Base-by-base conservation (phyloP, 2,329 filamentous ascomycete species). In the Tolypocladium inflatum region DNA sequence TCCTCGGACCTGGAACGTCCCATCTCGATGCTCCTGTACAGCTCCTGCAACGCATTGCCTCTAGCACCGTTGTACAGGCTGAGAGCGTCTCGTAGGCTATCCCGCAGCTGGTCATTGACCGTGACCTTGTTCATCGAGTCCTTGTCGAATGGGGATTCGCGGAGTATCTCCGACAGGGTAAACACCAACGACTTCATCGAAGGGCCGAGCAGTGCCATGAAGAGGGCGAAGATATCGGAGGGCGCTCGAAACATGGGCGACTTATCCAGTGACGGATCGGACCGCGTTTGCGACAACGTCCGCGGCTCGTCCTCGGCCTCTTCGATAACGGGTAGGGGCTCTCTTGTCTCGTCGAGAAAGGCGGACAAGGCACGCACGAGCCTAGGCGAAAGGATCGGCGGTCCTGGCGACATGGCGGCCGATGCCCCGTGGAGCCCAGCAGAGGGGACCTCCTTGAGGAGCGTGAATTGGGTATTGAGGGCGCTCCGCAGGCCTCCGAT, bases 181-280 rank as follows among this genome's bases (percentile, higher is more conserved):
- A 89, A 94, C 3, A 91, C 90, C n/a, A 99, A 76, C 0, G 93
- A 97, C 71, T 96, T 96, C 86, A 97, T 96, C 0, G 93, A 94
- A 1, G 94, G 94, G 0, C 94, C 94, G 26, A 99, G 78, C 63
- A 94, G 85, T 23, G 82, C 79, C 60, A 99, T 96, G 71, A 97
- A 99, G 6, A 92, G 80, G 13, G 91, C 86, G 69, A 97, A 97
- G 63, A 97, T 95, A 59, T 96, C 91, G 0, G 88, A 84, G 0
- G 92, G 85, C 2, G 84, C 81, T 42, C 77, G 78, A 59, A 84
- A 81, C 0, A 73, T 66, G 4, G 74, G 73, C 23, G 62, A 65
- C 37, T 58, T 64, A 42, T 68, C 63, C 11, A 70, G 59, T 4
- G 65, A 61, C 13, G 68, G 63, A 39, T 73, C 71, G 2, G 69